phyloP scores from a whole-genome alignment of 805 yeast genomes.

The Candida sithepensis region DNA sequence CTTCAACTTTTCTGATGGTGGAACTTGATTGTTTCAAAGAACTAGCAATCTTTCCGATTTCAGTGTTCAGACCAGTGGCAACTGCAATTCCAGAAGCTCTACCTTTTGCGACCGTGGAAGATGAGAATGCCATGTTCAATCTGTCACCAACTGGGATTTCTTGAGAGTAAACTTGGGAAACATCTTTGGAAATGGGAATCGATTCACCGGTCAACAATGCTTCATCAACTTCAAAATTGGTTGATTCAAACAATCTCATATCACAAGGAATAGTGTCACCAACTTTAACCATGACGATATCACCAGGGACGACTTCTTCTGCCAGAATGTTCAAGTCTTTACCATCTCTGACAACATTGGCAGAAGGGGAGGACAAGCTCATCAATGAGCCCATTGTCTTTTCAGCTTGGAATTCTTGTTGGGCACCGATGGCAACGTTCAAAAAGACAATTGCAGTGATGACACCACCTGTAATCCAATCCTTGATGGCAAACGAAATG shows the following conservation, averaged over 20 bases:
- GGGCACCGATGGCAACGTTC: slow-evolving; percentile 63
- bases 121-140: slow-evolving; percentile 65
- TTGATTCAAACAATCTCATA: slow-evolving; percentile 50
- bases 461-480: slow-evolving; percentile 83
- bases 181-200: slow-evolving; percentile 60
- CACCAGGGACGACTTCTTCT: slow-evolving; percentile 70
- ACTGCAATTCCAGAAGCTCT: slow-evolving; percentile 68
- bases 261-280: slow-evolving; percentile 82
- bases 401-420: slow-evolving; percentile 72
- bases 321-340: slow-evolving; percentile 54
- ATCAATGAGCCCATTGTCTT: slow-evolving; percentile 74
- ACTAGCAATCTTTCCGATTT: slow-evolving; percentile 70
- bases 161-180: slow-evolving; percentile 35
- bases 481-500: slow-evolving; percentile 67
- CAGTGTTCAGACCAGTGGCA: slow-evolving; percentile 67
- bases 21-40: slow-evolving; percentile 45
- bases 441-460: slow-evolving; percentile 63
- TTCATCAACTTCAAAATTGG: slow-evolving; percentile 79
- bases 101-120: slow-evolving; percentile 70
- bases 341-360: slow-evolving; percentile 63
- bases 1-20: slow-evolving; percentile 38
- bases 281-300: slow-evolving; percentile 55
- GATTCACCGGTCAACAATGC: slow-evolving; percentile 90
- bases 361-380: slow-evolving; percentile 66
- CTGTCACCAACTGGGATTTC: slow-evolving; percentile 68